phyloP scores from a whole-genome alignment of 2,329 filamentous ascomycete species.

The Leptographium galeiforme region DNA sequence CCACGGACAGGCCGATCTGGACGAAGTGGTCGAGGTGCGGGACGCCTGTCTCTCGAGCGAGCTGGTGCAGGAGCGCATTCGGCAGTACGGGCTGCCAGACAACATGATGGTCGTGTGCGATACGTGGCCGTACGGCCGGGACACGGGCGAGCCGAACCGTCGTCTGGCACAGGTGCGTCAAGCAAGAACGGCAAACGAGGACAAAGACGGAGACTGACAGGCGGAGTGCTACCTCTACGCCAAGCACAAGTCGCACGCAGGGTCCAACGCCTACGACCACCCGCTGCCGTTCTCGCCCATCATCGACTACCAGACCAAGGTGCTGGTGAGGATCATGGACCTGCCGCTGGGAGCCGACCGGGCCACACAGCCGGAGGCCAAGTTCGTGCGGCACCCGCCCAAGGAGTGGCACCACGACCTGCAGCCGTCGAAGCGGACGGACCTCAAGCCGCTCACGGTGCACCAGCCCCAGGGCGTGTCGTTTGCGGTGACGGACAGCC shows the following conservation, averaged over 20 bases:
- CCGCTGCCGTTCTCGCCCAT: conserved; percentile 46
- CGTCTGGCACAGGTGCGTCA: too few relatives aligned
- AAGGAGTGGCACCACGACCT: conserved; percentile 25
- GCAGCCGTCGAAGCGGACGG: conserved; percentile 21
- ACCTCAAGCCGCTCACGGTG: conserved; percentile 38
- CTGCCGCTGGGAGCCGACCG: conserved; percentile 38
- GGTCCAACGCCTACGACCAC: conserved; percentile 45
- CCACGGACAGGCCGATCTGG: too few relatives aligned
- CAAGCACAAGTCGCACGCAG: conserved; percentile 32
- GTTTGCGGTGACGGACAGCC: conserved; percentile 35
- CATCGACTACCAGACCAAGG: conserved; percentile 43
- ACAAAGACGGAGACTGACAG: too few relatives aligned
- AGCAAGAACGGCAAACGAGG: too few relatives aligned
- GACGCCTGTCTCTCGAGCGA: too few relatives aligned
- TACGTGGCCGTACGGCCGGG: too few relatives aligned
- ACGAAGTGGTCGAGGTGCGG: too few relatives aligned
- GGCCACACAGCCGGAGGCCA: conserved; percentile 8
- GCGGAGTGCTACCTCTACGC: too few relatives aligned
- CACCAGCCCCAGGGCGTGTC: conserved; percentile 10
- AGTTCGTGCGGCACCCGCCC: background rate
- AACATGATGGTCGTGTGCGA: too few relatives aligned
- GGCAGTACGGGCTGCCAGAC: too few relatives aligned
- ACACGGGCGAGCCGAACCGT: too few relatives aligned
- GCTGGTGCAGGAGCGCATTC: too few relatives aligned
- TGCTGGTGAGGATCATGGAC: conserved; percentile 21